Evolutionary conservation across 768 basidiomycete genomes (phyloP), one percentile per base, ranked within the genome.

Genomic region (Astraeus odoratus): DNA sequence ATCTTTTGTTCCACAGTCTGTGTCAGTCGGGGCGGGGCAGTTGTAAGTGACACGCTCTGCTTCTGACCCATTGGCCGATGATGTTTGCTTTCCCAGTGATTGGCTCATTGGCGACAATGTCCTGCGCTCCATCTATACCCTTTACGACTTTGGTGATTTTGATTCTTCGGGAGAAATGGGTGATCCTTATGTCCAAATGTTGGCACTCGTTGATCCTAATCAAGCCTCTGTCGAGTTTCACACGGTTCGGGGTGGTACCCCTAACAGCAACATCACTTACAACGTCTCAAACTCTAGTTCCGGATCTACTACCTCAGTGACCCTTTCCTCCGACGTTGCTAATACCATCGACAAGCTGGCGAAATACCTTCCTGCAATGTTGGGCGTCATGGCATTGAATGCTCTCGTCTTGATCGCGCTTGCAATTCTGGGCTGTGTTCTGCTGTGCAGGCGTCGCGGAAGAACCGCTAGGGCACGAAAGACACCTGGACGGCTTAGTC

Each of bases 81-180:
- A 56, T 35, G 22, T 15, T 39, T 42, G 31, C 43, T 35, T 42
- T 44, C 48, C 9, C 48, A 89, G 86, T 57, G 89, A 92, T 59
- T 84, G 86, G 81, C 71, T 92, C 36, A 58, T 90, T 43, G 89
- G 89, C 18, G 88, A 86, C 63, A 90, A 86, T 55, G 74, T 88
- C 58, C 73, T 92, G 48, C 86, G 89, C 47, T 85, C 86, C 13
- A 67, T 90, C 30, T 91, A 91, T 63, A 76, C 85, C 7, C 66
- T 92, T 45, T 92, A 89, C 60, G 84, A 90, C 63, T 92, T 84
- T 57, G 88, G 88, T 19, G 85, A 91, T 65, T 88, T 78, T 52
- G 76, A 81, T 56, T 59, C 71, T 10, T 67, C 72, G 4, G 81
- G 79, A 29, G 63, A 73, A 13, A 81, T 81, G 79, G 86, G 85